Evolutionary conservation across 1,284 basidiomycete genomes (phyloP).

Genomic region (Pisolithus thermaeus): DNA sequence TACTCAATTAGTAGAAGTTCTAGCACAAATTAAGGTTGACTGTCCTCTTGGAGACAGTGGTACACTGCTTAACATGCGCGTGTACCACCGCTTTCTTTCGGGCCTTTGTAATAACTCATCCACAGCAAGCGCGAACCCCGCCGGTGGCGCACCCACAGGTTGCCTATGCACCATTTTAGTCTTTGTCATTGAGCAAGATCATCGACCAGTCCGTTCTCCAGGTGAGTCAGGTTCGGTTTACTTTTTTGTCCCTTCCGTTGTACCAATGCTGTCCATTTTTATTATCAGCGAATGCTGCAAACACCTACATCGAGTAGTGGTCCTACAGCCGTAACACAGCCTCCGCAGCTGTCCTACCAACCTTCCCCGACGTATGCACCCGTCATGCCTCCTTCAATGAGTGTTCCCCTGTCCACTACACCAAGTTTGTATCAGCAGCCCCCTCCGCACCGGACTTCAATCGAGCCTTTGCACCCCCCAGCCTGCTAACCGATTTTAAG

Average conservation of each 20-base stretch:
- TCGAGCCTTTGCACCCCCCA: constrained; percentile 31
- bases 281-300: constrained; percentile 30
- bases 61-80: constrained; percentile 20
- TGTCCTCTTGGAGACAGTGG: constrained; percentile 17
- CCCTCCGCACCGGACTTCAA: constrained; percentile 40
- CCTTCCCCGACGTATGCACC: constrained; percentile 33
- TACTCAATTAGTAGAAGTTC: constrained; percentile 87
- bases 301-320: constrained; percentile 20
- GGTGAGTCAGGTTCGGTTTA: constrained; percentile 35
- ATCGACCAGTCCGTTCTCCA: constrained; percentile 84
- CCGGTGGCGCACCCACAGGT: constrained; percentile 87
- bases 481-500: constrained; percentile 23
- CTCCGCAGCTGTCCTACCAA: constrained; percentile 29
- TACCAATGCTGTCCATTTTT: constrained; percentile 14
- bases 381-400: constrained; percentile 27
- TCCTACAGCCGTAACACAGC: constrained; percentile 23
- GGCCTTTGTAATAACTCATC: constrained; percentile 87
- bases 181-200: constrained; percentile 90
- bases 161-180: constrained; percentile 95
- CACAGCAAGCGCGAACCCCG: constrained; percentile 82
- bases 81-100: constrained; percentile 28
- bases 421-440: constrained; percentile 28
- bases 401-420: constrained; percentile 28
- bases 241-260: constrained; percentile 5
- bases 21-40: constrained; percentile 94